Base-by-base conservation (phyloP, 495 filamentous ascomycete species). In the Umbilicaria muhlenbergii region DNA sequence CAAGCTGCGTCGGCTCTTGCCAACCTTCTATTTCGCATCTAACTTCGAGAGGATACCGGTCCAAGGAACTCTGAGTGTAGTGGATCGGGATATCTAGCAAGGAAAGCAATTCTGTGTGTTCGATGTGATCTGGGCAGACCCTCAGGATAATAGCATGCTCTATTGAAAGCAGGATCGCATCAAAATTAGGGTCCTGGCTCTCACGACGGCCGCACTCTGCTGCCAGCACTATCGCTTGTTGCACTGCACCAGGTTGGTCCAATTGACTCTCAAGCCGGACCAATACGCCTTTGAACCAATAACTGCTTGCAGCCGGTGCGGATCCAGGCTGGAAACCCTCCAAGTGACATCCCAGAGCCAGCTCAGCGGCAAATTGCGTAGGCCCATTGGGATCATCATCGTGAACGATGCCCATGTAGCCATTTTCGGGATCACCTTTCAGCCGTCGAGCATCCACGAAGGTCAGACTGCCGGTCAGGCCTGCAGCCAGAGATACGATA, bases 211-310 rank as follows among this genome's bases (percentile, higher is more conserved):
- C 48, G 35, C 39, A 41, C 1, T 43, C 17, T 12, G 43, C 34
- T 7, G 37, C 19, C 11, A 34, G 11, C 3, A 37, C 44, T 3
- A 51, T 39, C 31, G 41, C 37, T 28, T 40, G 31, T 13, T 32
- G 5, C 0, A 44, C 31, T 10, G 31, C 11, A 11, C 21, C 37
- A 13, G 39, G 18, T 7, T 16, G 10, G 15, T 47, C 33, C 14
- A 51, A 34, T 3, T 31, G 34, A 1, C 40, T 19, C 11, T 39
- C 39, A 7, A 53, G 48, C 36, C 43, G 31, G 15, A 53, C 38
- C 43, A 53, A 18, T 2, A 42, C 43, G 32, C 48, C 48, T 24
- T 34, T 21, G 31, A 53, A 41, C 47, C 47, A 50, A 28, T 51
- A 53, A 5, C 36, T 50, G 1, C 38, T 41, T n/a, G 15, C 31